Base-by-base conservation (phyloP, 2,329 filamentous ascomycete species). In the Helicocarpus griseus region DNA sequence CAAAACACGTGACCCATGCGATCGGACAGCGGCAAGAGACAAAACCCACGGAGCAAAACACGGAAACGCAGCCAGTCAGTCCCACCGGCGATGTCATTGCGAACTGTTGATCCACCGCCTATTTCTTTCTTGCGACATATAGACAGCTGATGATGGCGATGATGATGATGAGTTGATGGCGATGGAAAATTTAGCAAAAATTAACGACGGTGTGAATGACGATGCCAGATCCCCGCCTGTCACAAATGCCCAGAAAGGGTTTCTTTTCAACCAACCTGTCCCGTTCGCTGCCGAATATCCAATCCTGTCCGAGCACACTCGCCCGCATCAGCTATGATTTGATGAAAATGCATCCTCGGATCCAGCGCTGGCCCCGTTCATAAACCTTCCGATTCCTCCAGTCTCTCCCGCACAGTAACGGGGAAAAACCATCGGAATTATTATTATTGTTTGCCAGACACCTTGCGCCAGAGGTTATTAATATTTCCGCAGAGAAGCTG, bases 1-100 rank as follows among this genome's bases (percentile, higher is more conserved):
- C 63, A 58, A 28, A 11, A 19, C 65, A 68, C 65, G 65, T 68
- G 65, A 66, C 36, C 9, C 46, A 40, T 8, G 14, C 29, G 26
- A 33, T 29, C 17, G 21, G 26, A 39, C 39, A 11, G 4, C n/a
- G 11, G 4, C 41, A 26, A 5, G 17, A n/a, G 24, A 2, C 38
- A 46, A 22, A 21, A 11, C 9, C 22, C 13, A 13, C 13, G 43
- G 19, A 26, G 24, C 26, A 14, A 17, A 24, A 6, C 31, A 24
- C 8, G n/a, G 5, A 38, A 13, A 22, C 17, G 38, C 11, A 48
- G 33, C n/a, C n/a, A n/a, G n/a, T n/a, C n/a, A 29, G 22, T n/a
- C n/a, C 21, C 24, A 43, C 38, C 22, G 13, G n/a, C 40, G 13
- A 45, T 31, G 17, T 45, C 43, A 33, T 14, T 43, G 31, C 31